These are phyloP conservation scores for Phymatotrichopsis omnivora DNA, from an alignment of 2,329 filamentous ascomycete species.

Conservation along the genomic window DNA sequence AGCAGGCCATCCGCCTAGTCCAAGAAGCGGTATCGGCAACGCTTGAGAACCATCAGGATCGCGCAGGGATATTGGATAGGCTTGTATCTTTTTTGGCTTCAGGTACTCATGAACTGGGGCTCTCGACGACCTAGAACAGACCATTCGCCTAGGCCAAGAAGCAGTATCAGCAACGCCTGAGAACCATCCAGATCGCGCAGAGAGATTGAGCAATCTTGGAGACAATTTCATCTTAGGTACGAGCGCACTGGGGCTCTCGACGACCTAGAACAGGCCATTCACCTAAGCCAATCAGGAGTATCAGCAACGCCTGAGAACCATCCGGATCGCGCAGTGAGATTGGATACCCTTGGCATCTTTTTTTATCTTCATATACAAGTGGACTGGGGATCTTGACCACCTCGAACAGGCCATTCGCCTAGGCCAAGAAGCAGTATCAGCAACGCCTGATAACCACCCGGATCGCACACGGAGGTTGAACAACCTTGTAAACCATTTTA, in stretches of 20 bases:
- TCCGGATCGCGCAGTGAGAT: no score
- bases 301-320: no score
- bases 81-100: not conserved
- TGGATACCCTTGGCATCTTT: not conserved
- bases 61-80: not conserved
- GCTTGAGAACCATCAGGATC: not conserved
- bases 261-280: no score
- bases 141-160: not conserved
- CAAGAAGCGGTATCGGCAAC: constrained; percentile 1
- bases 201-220: no score
- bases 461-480: not conserved
- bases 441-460: not conserved
- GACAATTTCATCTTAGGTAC: no score
- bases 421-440: constrained; percentile 2
- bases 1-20: not conserved
- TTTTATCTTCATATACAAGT: constrained; percentile 1
- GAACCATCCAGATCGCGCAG: no score
- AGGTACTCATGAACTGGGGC: not conserved
- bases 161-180: no score
- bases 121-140: not conserved
- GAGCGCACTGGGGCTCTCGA: no score
- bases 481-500: no score
- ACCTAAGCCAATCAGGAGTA: no score
- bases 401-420: constrained; percentile 17
- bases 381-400: constrained; percentile 8